Percentiles rank a stretch among this genome's conserved stretches.
Evolutionary conservation across 2,329 filamentous ascomycete species (phyloP).

Genomic region (Apiospora sp.): DNA sequence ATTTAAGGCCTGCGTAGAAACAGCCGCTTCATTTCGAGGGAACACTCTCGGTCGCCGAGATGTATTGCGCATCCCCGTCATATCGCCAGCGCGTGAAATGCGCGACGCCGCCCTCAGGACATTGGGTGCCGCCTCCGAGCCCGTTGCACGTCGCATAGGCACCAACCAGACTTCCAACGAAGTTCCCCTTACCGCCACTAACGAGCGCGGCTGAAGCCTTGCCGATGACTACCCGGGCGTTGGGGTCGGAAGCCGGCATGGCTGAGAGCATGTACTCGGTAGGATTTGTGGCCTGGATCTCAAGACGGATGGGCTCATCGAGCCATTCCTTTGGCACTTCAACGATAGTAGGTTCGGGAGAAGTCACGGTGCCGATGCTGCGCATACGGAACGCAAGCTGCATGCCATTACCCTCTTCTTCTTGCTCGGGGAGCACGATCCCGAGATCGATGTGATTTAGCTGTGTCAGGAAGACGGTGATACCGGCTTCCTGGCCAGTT

Average conservation of each 20-base stretch:
- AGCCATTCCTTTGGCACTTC: constrained; percentile 38
- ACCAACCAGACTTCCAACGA: constrained; percentile 44
- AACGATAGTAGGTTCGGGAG: constrained; percentile 30
- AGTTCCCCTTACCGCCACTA: constrained; percentile 45
- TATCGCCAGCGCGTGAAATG: constrained; percentile 41
- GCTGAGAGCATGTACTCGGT: constrained; percentile 43
- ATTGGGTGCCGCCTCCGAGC: constrained; percentile 34
- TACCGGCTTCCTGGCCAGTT: constrained; percentile 37
- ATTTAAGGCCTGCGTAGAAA: too few relatives aligned
- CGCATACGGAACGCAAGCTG: constrained; percentile 39
- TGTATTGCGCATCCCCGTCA: constrained; percentile 35
- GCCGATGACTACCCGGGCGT: constrained; percentile 34
- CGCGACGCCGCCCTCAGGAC: constrained; percentile 40
- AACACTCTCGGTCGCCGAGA: constrained; percentile 36
- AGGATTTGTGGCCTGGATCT: constrained; percentile 39
- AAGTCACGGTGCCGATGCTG: constrained; percentile 36
- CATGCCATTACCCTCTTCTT: constrained; percentile 7
- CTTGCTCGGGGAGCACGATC: constrained; percentile 30
- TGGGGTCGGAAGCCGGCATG: constrained; percentile 32
- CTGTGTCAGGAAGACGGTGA: constrained; percentile 41
- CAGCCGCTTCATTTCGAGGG: background rate
- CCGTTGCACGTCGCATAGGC: constrained; percentile 49
- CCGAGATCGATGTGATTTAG: constrained; percentile 38
- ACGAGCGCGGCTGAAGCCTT: constrained; percentile 41
- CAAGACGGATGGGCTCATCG: constrained; percentile 37